Evolutionary conservation across 805 yeast genomes (phyloP).

Genomic region (Gaillardinia entomophila): DNA sequence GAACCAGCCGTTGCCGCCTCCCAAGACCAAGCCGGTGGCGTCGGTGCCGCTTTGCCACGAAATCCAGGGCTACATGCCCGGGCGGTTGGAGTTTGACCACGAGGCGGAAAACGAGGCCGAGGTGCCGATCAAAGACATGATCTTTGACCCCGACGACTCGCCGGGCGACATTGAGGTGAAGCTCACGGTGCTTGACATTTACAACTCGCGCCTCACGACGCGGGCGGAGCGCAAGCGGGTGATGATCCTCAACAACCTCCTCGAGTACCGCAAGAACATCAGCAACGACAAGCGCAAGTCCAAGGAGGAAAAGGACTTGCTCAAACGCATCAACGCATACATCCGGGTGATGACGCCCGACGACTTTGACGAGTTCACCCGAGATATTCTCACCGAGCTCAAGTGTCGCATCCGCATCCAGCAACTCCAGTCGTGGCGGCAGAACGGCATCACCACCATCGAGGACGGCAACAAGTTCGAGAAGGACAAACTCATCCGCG

Average conservation of each 20-base stretch:
- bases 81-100: constrained; percentile 91
- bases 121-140: constrained; percentile 87
- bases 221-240: constrained; percentile 91
- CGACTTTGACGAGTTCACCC: constrained; percentile 73
- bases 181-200: constrained; percentile 79
- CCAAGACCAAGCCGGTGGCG: constrained; percentile 82
- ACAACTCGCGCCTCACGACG: constrained; percentile 80
- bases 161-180: constrained; percentile 86
- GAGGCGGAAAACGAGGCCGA: constrained; percentile 98
- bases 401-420: constrained; percentile 75
- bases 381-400: constrained; percentile 71
- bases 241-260: constrained; percentile 65
- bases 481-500: constrained; percentile 72
- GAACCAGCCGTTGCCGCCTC: constrained; percentile 70
- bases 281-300: constrained; percentile 78
- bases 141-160: constrained; percentile 89
- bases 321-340: constrained; percentile 70
- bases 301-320: constrained; percentile 84
- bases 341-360: constrained; percentile 74
- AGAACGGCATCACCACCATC: constrained; percentile 77
- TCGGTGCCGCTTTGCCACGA: constrained; percentile 96
- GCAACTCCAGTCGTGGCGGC: constrained; percentile 90
- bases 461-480: constrained; percentile 85
- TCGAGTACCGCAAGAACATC: constrained; percentile 81
- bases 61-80: constrained; percentile 98